Conservation (phyloP, 1,139 yeast species). For the Saccharomycopsis hybrid region DNA sequence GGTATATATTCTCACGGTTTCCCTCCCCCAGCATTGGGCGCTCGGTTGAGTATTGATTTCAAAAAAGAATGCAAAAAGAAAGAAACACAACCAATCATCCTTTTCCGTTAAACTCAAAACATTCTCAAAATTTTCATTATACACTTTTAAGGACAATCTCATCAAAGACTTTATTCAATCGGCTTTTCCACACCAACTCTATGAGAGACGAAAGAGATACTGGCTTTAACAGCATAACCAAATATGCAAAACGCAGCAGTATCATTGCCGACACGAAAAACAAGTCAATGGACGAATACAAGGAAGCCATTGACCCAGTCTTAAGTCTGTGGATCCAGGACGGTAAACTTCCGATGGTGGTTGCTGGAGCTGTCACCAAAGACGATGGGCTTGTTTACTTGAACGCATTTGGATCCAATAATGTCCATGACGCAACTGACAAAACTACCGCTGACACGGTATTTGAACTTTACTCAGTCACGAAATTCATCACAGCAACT, state of each 20-base stretch:
- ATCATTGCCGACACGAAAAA: conserved; percentile 12
- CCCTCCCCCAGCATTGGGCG: too few relatives aligned
- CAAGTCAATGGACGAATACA: conserved; percentile 3
- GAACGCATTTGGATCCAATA: conserved; percentile 22
- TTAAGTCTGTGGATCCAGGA: conserved; percentile 11
- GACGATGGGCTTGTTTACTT: conserved; percentile 18
- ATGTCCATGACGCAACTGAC: conserved; percentile 21
- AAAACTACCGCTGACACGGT: conserved; percentile 28
- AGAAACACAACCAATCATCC: too few relatives aligned
- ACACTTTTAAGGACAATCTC: too few relatives aligned
- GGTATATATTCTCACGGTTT: too few relatives aligned
- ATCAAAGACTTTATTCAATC: too few relatives aligned
- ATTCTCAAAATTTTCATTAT: too few relatives aligned
- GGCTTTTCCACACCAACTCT: too few relatives aligned
- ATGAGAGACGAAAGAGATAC: too few relatives aligned
- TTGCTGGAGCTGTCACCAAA: conserved; percentile 20
- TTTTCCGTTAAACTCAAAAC: too few relatives aligned
- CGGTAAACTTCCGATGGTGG: conserved; percentile 15
- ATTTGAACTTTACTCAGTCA: conserved; percentile 39
- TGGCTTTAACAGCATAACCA: too few relatives aligned
- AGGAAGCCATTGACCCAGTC: conserved; percentile 11
- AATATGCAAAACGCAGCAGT: not conserved
- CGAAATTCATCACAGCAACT: conserved; percentile 42
- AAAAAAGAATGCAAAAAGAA: too few relatives aligned
- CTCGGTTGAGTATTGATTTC: too few relatives aligned